These are phyloP conservation scores for Pseudogymnoascus sp. DNA, from an alignment of 2,329 filamentous ascomycete genomes.

Conservation along the genomic window DNA sequence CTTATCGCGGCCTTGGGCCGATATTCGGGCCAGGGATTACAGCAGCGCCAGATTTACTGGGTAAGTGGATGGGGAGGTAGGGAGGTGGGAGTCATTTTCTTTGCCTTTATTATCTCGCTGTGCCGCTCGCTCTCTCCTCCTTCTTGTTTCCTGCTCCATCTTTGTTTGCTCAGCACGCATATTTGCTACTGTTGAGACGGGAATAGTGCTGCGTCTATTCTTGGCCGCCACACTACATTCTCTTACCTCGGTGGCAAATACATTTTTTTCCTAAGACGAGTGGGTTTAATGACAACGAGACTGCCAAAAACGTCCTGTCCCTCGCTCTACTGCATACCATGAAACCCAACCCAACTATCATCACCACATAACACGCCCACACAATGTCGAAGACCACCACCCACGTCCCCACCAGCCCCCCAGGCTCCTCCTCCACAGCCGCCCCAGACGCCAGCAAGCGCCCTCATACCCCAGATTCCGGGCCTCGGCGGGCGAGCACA, in stretches of 20 bases:
- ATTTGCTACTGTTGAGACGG: not conserved
- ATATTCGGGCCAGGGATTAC: not conserved
- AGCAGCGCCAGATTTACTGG: not conserved
- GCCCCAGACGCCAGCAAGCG: not conserved
- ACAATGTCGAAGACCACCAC: not conserved
- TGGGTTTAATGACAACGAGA: not conserved
- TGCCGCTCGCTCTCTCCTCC: not conserved
- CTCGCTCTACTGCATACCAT: not conserved
- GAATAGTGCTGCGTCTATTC: not conserved
- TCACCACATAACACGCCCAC: not conserved
- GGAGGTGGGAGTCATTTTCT: not conserved
- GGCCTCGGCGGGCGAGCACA: not conserved
- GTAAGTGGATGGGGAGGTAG: not conserved
- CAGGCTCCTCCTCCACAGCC: not conserved
- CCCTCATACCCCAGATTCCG: not conserved
- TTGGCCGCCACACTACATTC: not conserved
- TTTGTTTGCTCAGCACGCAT: not conserved
- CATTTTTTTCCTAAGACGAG: not conserved
- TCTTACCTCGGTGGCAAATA: not conserved
- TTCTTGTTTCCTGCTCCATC: not conserved
- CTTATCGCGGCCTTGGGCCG: conserved; percentile 4
- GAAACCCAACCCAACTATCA: not conserved
- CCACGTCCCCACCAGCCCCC: not conserved
- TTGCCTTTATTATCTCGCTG: not conserved
- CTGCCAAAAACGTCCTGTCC: not conserved